These are phyloP conservation scores for Aristolochia fimbriata DNA, from an alignment of 164 flowering plant species.

Conservation along the genomic window DNA sequence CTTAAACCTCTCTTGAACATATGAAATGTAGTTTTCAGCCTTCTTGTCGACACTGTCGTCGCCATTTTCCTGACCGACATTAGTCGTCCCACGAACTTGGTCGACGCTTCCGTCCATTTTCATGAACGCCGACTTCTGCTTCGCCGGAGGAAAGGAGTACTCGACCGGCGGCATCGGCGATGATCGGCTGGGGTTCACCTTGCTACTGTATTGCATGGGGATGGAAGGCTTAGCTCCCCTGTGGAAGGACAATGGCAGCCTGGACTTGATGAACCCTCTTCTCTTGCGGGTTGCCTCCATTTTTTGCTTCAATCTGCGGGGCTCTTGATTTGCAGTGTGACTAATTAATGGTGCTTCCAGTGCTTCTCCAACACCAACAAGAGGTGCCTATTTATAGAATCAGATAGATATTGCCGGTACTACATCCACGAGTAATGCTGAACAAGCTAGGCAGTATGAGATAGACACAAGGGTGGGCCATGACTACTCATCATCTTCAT, in stretches of 20 bases:
- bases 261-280: constrained; percentile 39
- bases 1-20: constrained; percentile 53
- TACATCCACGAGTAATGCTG: no score
- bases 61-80: constrained; percentile 9
- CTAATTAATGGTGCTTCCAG: no score
- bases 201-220: constrained; percentile 13
- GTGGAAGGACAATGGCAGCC: constrained; percentile 26
- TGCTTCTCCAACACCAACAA: no score
- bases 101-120: constrained; percentile 9
- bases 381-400: background rate
- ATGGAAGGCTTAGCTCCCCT: constrained; percentile 19
- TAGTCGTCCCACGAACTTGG: constrained; percentile 9
- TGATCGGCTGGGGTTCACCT: constrained; percentile 20
- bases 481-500: background rate
- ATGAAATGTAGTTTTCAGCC: constrained; percentile 48
- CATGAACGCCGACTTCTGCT: constrained; percentile 17
- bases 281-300: constrained; percentile 35
- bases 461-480: background rate
- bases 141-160: constrained; percentile 13
- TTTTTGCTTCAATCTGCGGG: background rate
- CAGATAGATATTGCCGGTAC: no score
- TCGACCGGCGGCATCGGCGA: constrained; percentile 24
- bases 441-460: no score
- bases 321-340: background rate
- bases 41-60: constrained; percentile 41